Percentiles rank a stretch among this genome's conserved stretches.
Evolutionary conservation across 768 basidiomycete species (phyloP).

Genomic region (Dacryopinax primogenitus): DNA sequence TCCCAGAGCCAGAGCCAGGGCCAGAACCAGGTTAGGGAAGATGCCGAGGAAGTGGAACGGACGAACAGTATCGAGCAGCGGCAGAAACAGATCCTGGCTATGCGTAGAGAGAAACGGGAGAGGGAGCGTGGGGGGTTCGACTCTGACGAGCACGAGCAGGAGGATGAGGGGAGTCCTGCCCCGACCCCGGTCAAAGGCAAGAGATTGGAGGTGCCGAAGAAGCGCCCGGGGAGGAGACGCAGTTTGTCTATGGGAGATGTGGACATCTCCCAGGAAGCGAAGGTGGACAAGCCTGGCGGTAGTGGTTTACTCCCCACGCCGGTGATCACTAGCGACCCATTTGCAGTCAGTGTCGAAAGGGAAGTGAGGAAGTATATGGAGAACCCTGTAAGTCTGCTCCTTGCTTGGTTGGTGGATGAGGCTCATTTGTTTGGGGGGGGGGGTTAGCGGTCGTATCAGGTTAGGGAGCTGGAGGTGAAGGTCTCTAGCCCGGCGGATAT

Average conservation of each 20-base stretch:
- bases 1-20: too few relatives aligned
- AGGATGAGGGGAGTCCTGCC: slow-evolving; percentile 26
- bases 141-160: slow-evolving; percentile 10
- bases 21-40: not conserved
- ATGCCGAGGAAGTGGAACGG: not conserved
- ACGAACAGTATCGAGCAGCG: slow-evolving; percentile 18
- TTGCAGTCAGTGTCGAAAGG: slow-evolving; percentile 38
- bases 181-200: too few relatives aligned
- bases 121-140: slow-evolving; percentile 11
- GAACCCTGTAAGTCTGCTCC: slow-evolving; percentile 26
- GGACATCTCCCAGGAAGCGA: slow-evolving; percentile 31
- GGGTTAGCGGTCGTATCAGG: slow-evolving; percentile 55
- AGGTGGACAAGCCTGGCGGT: slow-evolving; percentile 13
- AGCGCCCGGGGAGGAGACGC: slow-evolving; percentile 47
- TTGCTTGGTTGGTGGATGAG: slow-evolving; percentile 9
- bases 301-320: slow-evolving; percentile 35
- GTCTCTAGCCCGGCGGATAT: slow-evolving; percentile 61
- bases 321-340: not conserved
- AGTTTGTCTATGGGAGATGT: slow-evolving; percentile 73
- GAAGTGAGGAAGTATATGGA: slow-evolving; percentile 42
- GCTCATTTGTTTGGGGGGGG: not conserved
- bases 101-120: slow-evolving; percentile 16
- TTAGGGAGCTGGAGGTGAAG: slow-evolving; percentile 60
- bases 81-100: slow-evolving; percentile 20
- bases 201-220: slow-evolving; percentile 37